Evolutionary conservation across 1,284 basidiomycete species (phyloP).

Genomic region (Exobasidium cylindrosporum): DNA sequence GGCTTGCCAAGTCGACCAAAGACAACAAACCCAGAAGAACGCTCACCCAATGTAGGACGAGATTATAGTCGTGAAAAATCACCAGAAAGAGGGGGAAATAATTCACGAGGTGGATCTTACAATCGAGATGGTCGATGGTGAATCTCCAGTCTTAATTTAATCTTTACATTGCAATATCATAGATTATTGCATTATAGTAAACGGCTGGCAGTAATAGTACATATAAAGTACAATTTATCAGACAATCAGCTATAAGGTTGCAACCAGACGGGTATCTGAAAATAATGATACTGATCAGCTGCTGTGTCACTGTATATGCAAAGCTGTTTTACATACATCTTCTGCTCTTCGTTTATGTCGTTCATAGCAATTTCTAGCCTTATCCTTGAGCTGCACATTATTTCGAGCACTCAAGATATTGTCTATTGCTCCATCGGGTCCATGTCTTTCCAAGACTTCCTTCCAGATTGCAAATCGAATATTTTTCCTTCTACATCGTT

Average conservation of each 20-base stretch:
- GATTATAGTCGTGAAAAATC: background rate
- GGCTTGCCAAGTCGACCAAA: background rate
- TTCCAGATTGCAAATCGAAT: background rate
- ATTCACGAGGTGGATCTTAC: background rate
- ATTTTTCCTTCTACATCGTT: background rate
- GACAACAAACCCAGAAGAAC: background rate
- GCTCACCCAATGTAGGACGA: conserved; percentile 2
- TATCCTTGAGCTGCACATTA: conserved; percentile 47
- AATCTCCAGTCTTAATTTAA: background rate
- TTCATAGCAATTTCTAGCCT: conserved; percentile 39
- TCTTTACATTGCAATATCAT: background rate
- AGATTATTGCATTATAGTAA: background rate
- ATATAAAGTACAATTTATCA: background rate
- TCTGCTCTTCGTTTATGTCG: no score
- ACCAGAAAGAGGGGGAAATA: background rate
- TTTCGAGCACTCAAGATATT: conserved; percentile 27
- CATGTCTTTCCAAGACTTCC: conserved; percentile 27
- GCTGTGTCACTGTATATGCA: no score
- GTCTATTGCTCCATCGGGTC: conserved; percentile 20
- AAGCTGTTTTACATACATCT: no score
- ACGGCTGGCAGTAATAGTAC: no score
- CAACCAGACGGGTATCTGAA: no score
- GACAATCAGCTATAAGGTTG: no score
- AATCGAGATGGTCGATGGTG: background rate
- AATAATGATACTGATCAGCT: no score